Evolutionary conservation across 2,329 filamentous ascomycete genomes (phyloP).

Genomic region (Fusarium phyllophilum): DNA sequence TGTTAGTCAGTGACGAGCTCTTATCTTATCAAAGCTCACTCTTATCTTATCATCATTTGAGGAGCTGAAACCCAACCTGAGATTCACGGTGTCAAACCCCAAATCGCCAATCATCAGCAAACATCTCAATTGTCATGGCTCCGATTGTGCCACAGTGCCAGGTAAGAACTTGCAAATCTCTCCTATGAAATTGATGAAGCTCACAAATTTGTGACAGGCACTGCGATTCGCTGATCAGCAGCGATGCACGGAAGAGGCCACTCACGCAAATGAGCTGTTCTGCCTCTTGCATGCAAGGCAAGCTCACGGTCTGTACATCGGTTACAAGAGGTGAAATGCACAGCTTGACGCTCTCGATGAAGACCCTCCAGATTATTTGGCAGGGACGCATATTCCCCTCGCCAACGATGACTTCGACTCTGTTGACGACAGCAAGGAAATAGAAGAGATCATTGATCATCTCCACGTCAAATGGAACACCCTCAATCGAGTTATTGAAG

Average conservation of each 20-base stretch:
- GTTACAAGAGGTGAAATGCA: constrained; percentile 44
- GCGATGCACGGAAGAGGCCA: constrained; percentile 67
- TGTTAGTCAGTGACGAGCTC: background rate
- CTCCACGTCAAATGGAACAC: constrained; percentile 39
- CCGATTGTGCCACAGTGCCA: background rate
- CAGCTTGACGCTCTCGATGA: constrained; percentile 35
- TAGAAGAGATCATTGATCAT: constrained; percentile 28
- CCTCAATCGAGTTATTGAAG: constrained; percentile 40
- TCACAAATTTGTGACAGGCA: constrained; percentile 8
- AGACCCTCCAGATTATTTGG: constrained; percentile 23
- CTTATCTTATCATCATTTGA: background rate
- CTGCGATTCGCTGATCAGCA: constrained; percentile 50
- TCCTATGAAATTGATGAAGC: rapidly evolving
- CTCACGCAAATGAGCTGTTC: constrained; percentile 40
- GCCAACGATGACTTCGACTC: constrained; percentile 38
- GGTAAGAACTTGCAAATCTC: background rate
- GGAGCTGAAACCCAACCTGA: background rate
- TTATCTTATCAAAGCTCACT: background rate
- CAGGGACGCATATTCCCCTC: constrained; percentile 15
- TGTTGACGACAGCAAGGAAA: constrained; percentile 20
- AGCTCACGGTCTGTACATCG: constrained; percentile 37
- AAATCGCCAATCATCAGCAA: background rate
- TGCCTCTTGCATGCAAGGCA: constrained; percentile 41
- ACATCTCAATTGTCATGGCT: background rate
- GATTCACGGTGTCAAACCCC: background rate